Base-by-base conservation (phyloP, 306 rosid species). In the Glycine latifolia region DNA sequence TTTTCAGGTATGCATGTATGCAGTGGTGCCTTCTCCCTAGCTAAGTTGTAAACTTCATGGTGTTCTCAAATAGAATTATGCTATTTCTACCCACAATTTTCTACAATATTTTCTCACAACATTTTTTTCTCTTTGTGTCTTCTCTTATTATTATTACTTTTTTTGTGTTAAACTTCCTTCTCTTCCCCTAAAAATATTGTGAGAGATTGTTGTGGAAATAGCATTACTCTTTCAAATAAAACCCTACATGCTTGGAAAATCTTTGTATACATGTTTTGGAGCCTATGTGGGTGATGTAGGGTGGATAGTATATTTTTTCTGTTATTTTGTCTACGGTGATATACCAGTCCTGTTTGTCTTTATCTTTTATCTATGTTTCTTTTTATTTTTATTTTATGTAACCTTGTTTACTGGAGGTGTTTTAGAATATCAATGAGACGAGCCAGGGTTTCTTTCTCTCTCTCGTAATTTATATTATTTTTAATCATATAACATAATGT, bases 151-250 rank as follows among this genome's bases (percentile, higher is more conserved):
- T 39, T 43, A 43, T 43, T 43, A 43, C 47, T 43, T 43, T 41
- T 41, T 4, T 41, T 41, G 5, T 41, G 44, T 41, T 5, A 41
- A 5, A 41, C 44, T 41, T 2, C 9, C 63, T 58, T 56, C 8
- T 56, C 31, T 56, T 6, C 10, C 20, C 14, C 14, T 13, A 41
- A 37, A 65, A 65, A 12, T 65, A 41, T 39, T 65, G 71, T 65
- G 65, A 20, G 65, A 59, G 65, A 20, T 59, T 59, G 65, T 17
- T 20, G 65, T 59, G 71, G 71, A 65, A 37, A 65, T 65, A 65
- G 48, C 71, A 65, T 65, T 65, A 37, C 49, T 65, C 49, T 67
- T 41, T 41, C 73, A 67, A 67, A 43, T 67, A 67, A 67, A 43
- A 16, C 73, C 37, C 73, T 67, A 43, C 33, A 4, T 67, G 73